Conservation (phyloP, 495 filamentous ascomycete genomes). For the Hypoxylon intermedium region DNA sequence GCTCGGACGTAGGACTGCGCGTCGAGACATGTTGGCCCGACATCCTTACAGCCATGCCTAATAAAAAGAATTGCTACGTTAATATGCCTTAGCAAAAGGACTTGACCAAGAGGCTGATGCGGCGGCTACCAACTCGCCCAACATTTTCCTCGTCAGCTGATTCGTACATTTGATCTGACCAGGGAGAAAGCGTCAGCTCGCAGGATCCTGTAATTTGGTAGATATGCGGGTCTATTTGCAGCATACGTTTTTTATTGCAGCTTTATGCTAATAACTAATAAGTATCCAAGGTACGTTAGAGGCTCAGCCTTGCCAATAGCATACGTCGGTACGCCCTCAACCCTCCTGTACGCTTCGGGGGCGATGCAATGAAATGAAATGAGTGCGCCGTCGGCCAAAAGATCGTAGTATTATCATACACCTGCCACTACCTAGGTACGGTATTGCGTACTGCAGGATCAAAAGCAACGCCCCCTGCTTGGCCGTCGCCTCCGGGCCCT, state of each 20-base stretch:
- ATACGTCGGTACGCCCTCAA: slow-evolving; percentile 7
- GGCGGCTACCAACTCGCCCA: slow-evolving; percentile 8
- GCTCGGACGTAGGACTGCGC: too few species aligned
- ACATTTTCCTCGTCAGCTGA: background rate
- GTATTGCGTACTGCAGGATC: slow-evolving; percentile 8
- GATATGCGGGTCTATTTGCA: slow-evolving; percentile 13
- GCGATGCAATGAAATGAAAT: slow-evolving; percentile 17
- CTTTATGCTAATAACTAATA: slow-evolving; percentile 3
- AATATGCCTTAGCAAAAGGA: slow-evolving; percentile 5
- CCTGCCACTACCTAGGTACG: slow-evolving; percentile 14
- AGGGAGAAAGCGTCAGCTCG: slow-evolving; percentile 7
- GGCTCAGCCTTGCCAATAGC: slow-evolving; percentile 9
- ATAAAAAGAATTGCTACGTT: slow-evolving; percentile 10
- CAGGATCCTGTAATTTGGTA: slow-evolving; percentile 13
- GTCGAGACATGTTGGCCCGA: slow-evolving; percentile 14
- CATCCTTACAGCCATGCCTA: slow-evolving; percentile 9
- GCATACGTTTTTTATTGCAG: slow-evolving; percentile 12
- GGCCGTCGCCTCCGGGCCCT: slow-evolving; percentile 13
- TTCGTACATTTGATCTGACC: slow-evolving; percentile 3
- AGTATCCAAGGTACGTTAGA: slow-evolving; percentile 7
- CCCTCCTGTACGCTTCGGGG: slow-evolving; percentile 11
- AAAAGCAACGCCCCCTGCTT: slow-evolving; percentile 13
- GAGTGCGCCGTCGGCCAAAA: slow-evolving; percentile 12
- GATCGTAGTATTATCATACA: slow-evolving; percentile 17
- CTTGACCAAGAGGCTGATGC: slow-evolving; percentile 4